These are phyloP conservation scores for Trichoderma simmonsii DNA, from an alignment of 2,329 filamentous ascomycete species.

Conservation along the genomic window DNA sequence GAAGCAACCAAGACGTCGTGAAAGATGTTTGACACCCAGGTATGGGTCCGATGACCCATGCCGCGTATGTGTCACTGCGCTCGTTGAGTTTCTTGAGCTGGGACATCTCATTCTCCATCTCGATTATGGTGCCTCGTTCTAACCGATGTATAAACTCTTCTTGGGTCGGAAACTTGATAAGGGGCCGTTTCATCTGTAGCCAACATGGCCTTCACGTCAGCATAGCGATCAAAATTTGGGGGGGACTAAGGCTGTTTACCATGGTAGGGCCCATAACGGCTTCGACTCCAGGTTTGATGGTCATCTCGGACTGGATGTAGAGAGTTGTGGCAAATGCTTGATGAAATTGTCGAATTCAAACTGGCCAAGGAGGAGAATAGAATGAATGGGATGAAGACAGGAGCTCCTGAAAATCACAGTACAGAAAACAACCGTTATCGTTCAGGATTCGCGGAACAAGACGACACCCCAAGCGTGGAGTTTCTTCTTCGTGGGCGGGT, in stretches of 20 bases:
- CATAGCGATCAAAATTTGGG: background rate
- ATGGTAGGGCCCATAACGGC: background rate
- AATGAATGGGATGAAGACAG: background rate
- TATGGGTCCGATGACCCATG: slow-evolving; percentile 34
- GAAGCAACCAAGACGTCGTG: slow-evolving; percentile 32
- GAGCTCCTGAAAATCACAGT: background rate
- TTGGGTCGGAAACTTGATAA: slow-evolving; percentile 24
- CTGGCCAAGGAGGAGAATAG: background rate
- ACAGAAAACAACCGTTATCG: background rate
- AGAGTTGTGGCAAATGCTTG: background rate
- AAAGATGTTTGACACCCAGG: slow-evolving; percentile 30
- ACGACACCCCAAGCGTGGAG: background rate
- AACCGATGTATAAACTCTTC: slow-evolving; percentile 29
- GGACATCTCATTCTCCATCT: slow-evolving; percentile 33
- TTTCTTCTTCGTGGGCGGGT: rapidly evolving
- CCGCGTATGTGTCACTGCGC: slow-evolving; percentile 20
- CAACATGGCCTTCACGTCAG: background rate
- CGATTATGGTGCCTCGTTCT: slow-evolving; percentile 34
- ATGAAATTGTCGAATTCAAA: background rate
- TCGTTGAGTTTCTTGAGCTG: slow-evolving; percentile 29
- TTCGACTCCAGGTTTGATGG: background rate
- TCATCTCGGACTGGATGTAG: background rate
- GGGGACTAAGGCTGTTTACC: background rate
- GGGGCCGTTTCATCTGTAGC: slow-evolving; percentile 3
- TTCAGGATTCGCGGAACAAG: background rate